Percentiles rank a stretch among this genome's conserved stretches.
Evolutionary conservation across 1,284 basidiomycete genomes (phyloP).

Genomic region (Hymenochaete sp.): DNA sequence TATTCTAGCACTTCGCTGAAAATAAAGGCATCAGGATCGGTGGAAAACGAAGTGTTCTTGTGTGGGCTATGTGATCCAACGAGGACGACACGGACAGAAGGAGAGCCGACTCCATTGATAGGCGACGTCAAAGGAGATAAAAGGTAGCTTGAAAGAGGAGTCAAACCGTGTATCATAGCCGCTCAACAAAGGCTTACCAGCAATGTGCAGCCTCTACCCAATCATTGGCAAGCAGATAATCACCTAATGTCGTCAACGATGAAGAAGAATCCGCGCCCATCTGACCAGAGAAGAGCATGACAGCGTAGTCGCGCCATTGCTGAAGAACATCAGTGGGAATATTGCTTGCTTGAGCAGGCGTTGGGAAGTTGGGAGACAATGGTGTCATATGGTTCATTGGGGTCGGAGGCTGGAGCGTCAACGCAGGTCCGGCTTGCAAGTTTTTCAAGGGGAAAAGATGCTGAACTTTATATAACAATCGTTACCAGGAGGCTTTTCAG

Average conservation of each 20-base stretch:
- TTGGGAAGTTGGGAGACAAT: slow-evolving; percentile 54
- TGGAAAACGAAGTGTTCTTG: slow-evolving; percentile 44
- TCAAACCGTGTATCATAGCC: slow-evolving; percentile 17
- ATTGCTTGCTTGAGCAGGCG: slow-evolving; percentile 32
- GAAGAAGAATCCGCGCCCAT: slow-evolving; percentile 55
- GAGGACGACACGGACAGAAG: slow-evolving; percentile 54
- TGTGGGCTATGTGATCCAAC: slow-evolving; percentile 58
- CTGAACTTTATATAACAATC: slow-evolving; percentile 47
- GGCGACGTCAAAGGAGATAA: slow-evolving; percentile 80
- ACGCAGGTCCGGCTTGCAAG: slow-evolving; percentile 32
- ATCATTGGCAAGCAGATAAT: slow-evolving; percentile 65
- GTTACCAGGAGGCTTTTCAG: slow-evolving; percentile 1
- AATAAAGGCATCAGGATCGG: slow-evolving; percentile 73
- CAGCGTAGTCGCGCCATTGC: slow-evolving; percentile 82
- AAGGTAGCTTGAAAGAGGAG: slow-evolving; percentile 55
- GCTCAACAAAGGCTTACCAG: slow-evolving; percentile 61
- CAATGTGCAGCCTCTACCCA: slow-evolving; percentile 84
- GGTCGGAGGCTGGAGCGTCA: slow-evolving; percentile 33
- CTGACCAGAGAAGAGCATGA: slow-evolving; percentile 77
- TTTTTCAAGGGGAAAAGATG: slow-evolving; percentile 61
- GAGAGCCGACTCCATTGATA: slow-evolving; percentile 58
- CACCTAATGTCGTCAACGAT: slow-evolving; percentile 83
- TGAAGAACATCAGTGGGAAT: slow-evolving; percentile 52
- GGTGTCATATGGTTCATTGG: slow-evolving; percentile 42
- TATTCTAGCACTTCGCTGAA: slow-evolving; percentile 93